Conservation (phyloP, 73 alveolate species). For the Symbiodinium natans region DNA sequence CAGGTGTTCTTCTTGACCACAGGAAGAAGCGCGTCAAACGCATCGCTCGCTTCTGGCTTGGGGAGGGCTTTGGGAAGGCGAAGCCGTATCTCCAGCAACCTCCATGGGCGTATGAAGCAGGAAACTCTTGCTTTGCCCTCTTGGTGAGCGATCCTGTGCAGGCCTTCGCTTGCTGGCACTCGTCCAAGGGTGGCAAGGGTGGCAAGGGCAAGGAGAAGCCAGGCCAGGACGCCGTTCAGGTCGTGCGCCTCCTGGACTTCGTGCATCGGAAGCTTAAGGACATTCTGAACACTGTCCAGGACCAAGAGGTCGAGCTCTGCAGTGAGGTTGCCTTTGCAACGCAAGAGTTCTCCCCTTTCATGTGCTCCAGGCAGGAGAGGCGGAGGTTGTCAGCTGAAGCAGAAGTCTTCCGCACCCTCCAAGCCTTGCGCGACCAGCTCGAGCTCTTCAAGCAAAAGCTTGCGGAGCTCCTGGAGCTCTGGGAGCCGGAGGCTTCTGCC, state of each 20-base stretch:
- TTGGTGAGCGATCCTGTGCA: not conserved
- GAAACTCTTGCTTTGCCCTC: conserved; percentile 7
- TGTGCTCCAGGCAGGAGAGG: not conserved
- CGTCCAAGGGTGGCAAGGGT: not conserved
- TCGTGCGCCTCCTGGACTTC: not conserved
- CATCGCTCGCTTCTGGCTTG: conserved; percentile 83
- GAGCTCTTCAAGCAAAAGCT: not conserved
- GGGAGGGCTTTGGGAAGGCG: conserved; percentile 36
- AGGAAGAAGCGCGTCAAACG: conserved; percentile 73
- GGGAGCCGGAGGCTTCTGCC: not conserved
- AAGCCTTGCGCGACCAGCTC: not conserved
- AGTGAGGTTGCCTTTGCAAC: not conserved
- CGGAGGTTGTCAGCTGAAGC: not conserved
- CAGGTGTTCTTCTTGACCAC: conserved; percentile 57
- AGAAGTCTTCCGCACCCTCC: not conserved
- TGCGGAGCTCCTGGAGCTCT: not conserved
- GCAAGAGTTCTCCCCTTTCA: not conserved
- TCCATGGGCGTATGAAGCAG: conserved; percentile 23
- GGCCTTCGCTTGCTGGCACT: not conserved
- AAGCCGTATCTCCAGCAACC: conserved; percentile 56
- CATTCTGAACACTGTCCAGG: not conserved
- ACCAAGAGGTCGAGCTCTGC: not conserved
- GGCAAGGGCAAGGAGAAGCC: not conserved
- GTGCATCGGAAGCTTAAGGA: not conserved
- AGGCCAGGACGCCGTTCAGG: not conserved